Conservation (phyloP, 2,329 filamentous ascomycete species). For the Hypoxylon sp. region DNA sequence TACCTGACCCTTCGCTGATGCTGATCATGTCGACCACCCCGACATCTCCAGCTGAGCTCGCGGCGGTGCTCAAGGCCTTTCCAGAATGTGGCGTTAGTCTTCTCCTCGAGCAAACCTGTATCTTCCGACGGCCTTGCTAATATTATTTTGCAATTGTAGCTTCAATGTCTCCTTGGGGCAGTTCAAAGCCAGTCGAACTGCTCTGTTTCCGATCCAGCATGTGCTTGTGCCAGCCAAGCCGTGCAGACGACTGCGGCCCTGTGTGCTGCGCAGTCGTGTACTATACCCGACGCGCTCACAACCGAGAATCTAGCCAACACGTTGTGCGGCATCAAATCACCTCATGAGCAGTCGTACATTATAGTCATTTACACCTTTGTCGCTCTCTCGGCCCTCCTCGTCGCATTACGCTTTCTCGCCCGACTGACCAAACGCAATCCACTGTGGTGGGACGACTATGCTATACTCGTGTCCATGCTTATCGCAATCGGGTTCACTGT, state of each 20-base stretch:
- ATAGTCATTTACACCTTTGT: background rate
- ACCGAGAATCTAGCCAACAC: slow-evolving; percentile 1
- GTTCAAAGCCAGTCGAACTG: background rate
- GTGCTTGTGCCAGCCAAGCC: slow-evolving; percentile 4
- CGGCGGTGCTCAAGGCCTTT: background rate
- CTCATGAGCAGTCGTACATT: background rate
- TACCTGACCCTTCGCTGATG: background rate
- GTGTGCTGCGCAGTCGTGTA: slow-evolving; percentile 2
- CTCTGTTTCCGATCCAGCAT: slow-evolving; percentile 1
- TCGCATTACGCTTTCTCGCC: slow-evolving; percentile 1
- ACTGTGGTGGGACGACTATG: slow-evolving; percentile 7
- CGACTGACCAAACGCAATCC: slow-evolving; percentile 2
- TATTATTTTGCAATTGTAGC: background rate
- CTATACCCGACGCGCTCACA: slow-evolving; percentile 4
- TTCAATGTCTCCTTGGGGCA: background rate
- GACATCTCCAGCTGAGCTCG: background rate
- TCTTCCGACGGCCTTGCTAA: background rate
- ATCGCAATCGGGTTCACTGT: background rate
- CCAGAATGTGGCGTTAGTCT: slow-evolving; percentile 7
- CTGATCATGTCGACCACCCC: background rate
- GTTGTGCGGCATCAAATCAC: slow-evolving; percentile 2
- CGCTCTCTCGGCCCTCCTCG: background rate
- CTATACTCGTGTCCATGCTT: background rate
- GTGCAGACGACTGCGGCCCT: background rate
- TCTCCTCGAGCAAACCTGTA: background rate